These are phyloP conservation scores for Volutella citrinella DNA, from an alignment of 2,329 filamentous ascomycete species.

Conservation along the genomic window DNA sequence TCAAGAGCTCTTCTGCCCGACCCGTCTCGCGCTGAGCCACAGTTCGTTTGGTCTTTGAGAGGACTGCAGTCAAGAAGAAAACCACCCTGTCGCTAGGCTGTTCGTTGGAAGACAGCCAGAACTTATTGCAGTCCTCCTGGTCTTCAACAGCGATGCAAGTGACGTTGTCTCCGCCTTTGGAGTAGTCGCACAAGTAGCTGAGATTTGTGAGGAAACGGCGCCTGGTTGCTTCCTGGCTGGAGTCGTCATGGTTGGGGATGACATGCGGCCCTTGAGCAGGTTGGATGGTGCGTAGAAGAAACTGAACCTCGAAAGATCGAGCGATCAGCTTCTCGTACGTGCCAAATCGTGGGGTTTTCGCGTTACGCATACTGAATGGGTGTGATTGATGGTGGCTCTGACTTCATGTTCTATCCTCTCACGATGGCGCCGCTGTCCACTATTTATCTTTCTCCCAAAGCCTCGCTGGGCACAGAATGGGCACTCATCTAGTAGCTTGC, in stretches of 20 bases:
- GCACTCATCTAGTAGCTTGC: too few species aligned
- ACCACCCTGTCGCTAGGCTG: slow-evolving; percentile 16
- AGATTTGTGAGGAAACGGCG: slow-evolving; percentile 37
- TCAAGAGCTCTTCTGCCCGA: slow-evolving; percentile 1
- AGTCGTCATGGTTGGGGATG: neutral
- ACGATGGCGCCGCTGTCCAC: too few species aligned
- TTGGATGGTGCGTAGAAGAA: slow-evolving; percentile 14
- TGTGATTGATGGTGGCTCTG: too few species aligned
- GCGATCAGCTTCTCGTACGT: slow-evolving; percentile 13
- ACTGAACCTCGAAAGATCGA: slow-evolving; percentile 19
- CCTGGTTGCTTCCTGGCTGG: slow-evolving; percentile 5
- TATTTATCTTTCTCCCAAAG: too few species aligned
- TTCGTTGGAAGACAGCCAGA: slow-evolving; percentile 44
- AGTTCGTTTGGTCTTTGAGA: slow-evolving; percentile 14
- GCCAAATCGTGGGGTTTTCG: slow-evolving; percentile 16
- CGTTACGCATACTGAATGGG: too few species aligned
- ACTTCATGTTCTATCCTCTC: too few species aligned
- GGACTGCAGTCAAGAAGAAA: slow-evolving; percentile 27
- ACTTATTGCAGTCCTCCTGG: slow-evolving; percentile 26
- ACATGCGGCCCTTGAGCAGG: slow-evolving; percentile 12
- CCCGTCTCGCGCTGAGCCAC: neutral
- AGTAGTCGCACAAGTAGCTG: slow-evolving; percentile 43
- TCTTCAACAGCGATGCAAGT: slow-evolving; percentile 43
- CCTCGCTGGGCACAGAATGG: too few species aligned
- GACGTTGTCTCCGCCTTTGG: slow-evolving; percentile 43